Evolutionary conservation across 352 stramenopile species (phyloP).

Genomic region (Phytophthora colocasiae): DNA sequence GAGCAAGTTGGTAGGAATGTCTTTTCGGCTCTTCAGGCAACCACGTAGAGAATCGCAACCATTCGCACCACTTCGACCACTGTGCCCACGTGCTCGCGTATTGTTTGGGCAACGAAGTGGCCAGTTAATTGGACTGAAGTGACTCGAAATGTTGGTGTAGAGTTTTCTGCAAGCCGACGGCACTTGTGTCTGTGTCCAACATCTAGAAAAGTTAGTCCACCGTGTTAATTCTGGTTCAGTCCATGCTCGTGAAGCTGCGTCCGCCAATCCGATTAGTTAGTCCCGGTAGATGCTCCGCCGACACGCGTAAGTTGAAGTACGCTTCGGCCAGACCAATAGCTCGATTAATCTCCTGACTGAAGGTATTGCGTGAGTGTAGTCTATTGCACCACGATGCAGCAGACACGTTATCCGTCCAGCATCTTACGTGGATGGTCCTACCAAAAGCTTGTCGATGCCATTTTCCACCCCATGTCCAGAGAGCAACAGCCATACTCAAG

Average conservation of each 20-base stretch:
- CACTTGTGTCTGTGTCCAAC: slow-evolving; percentile 11
- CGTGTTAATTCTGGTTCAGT: slow-evolving; percentile 6
- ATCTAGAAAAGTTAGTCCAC: slow-evolving; percentile 27
- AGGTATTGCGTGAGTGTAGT: slow-evolving; percentile 10
- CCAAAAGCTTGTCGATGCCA: no score
- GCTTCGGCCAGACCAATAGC: slow-evolving; percentile 32
- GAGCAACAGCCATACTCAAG: no score
- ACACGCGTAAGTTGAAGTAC: slow-evolving; percentile 21
- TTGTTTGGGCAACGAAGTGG: slow-evolving; percentile 6
- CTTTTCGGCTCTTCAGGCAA: not conserved
- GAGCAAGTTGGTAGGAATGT: slow-evolving; percentile 18
- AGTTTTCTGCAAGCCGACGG: slow-evolving; percentile 19
- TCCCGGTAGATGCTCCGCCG: slow-evolving; percentile 18
- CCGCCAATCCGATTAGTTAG: slow-evolving; percentile 37
- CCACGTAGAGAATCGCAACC: slow-evolving; percentile 11
- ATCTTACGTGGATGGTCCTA: slow-evolving; percentile 15
- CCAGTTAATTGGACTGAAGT: slow-evolving; percentile 29
- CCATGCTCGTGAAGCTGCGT: slow-evolving; percentile 31
- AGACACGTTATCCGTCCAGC: slow-evolving; percentile 38
- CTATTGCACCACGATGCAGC: slow-evolving; percentile 19
- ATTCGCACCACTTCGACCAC: slow-evolving; percentile 10
- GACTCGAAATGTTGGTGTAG: slow-evolving; percentile 23
- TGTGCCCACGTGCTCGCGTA: slow-evolving; percentile 18
- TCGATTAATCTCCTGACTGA: slow-evolving; percentile 48
- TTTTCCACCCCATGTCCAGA: no score